Base-by-base conservation (phyloP, 306 rosid species). In the Senna tora region DNA sequence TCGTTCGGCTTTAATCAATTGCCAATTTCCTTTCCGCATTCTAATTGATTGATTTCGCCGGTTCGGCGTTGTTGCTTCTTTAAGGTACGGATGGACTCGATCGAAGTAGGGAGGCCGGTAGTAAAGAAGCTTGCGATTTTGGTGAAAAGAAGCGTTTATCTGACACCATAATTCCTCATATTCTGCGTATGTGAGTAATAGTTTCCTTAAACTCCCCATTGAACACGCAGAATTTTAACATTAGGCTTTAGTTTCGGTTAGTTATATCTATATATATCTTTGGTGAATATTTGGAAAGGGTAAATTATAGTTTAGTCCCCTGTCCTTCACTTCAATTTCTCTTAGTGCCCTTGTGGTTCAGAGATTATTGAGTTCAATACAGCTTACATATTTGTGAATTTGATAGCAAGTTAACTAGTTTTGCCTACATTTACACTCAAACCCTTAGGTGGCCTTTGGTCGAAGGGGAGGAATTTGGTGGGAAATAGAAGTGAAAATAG, bases 161-260 rank as follows among this genome's bases (percentile, higher is more conserved):
- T 45, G 88, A 88, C 77, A 4, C 7, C 34, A 52, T 92, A 22
- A 75, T 92, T 36, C 96, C 96, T 55, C 91, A 87, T 74, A 77
- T 92, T 59, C 84, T 90, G n/a, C 85, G 77, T 72, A 57, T 92
- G 98, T 89, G 49, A 81, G 85, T 20, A 0, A 14, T 65, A 21
- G 12, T 42, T 9, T 22, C 50, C 38, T 28, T 5, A 14, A 22
- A 30, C 13, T 19, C 66, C 17, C 46, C 5, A 8, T 2, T 11
- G 14, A 2, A 32, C 21, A 2, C 13, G 15, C 38, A 15, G 13
- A 30, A 21, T 2, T 14, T 14, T 14, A 14, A 32, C 64, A 32
- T 58, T 32, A 58, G 4, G 9, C 20, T 58, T 16, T 32, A 32
- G 3, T n/a, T 58, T 9, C 20, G 15, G 12, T 58, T 36, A n/a